Conservation (phyloP, 2,329 filamentous ascomycete species). For the Triangularia verruculosa region DNA sequence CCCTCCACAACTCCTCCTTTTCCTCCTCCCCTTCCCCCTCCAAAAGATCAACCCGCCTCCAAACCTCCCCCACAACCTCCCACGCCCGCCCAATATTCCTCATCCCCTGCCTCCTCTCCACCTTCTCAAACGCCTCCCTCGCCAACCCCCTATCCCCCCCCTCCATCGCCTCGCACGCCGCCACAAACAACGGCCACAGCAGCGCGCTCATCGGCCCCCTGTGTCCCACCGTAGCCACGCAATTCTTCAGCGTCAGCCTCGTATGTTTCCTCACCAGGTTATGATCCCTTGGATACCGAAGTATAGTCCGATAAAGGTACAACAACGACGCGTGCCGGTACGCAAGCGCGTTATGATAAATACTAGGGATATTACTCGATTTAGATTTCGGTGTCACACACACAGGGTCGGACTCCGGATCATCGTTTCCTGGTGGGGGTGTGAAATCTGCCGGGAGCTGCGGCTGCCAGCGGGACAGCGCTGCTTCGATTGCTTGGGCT, state of each 20-base stretch:
- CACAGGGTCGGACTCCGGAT: background rate
- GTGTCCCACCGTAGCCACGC: constrained; percentile 52
- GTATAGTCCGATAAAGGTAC: constrained; percentile 55
- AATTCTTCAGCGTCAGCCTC: constrained; percentile 50
- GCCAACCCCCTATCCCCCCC: constrained; percentile 51
- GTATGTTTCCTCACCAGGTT: constrained; percentile 53
- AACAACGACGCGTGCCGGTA: constrained; percentile 59
- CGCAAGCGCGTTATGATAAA: constrained; percentile 57
- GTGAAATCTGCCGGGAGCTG: constrained; percentile 42
- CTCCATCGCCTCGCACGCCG: constrained; percentile 56
- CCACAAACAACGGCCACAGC: constrained; percentile 63
- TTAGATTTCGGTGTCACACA: background rate
- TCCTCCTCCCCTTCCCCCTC: constrained; percentile 57
- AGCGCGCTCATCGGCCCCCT: constrained; percentile 61
- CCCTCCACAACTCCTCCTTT: constrained; percentile 53
- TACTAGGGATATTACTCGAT: constrained; percentile 43
- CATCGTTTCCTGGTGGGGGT: constrained; percentile 22
- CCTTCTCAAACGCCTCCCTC: constrained; percentile 48
- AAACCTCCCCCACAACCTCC: constrained; percentile 60
- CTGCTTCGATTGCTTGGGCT: constrained; percentile 53
- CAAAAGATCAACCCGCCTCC: constrained; percentile 52
- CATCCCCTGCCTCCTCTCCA: constrained; percentile 61
- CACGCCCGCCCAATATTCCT: constrained; percentile 61
- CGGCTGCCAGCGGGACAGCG: constrained; percentile 55
- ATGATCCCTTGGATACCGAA: constrained; percentile 46